Conservation (phyloP, 495 filamentous ascomycete species). For the Penicillium odoratum region DNA sequence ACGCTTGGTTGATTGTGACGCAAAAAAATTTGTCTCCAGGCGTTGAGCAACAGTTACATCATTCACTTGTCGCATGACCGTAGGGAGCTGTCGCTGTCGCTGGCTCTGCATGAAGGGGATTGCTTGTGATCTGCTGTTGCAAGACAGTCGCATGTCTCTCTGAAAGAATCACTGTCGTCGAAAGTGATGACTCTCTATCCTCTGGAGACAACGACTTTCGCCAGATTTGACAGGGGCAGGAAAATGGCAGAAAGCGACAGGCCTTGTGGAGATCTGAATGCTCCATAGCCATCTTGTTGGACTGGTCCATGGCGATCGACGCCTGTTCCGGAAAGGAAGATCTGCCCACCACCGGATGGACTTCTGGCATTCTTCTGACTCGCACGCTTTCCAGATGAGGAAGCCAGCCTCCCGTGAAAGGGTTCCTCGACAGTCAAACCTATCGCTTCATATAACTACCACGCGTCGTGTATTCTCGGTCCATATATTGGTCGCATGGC, state of each 20-base stretch:
- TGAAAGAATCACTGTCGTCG: neutral
- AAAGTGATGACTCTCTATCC: slow-evolving; percentile 4
- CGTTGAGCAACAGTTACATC: neutral
- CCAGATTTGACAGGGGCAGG: neutral
- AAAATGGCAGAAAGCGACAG: neutral
- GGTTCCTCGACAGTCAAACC: no score
- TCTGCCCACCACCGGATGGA: neutral
- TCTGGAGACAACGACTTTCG: neutral
- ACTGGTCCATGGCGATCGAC: neutral
- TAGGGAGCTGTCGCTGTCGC: neutral
- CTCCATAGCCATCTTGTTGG: neutral
- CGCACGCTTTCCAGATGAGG: neutral
- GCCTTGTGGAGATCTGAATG: neutral
- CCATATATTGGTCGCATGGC: no score
- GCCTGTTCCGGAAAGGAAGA: neutral
- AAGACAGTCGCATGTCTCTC: neutral
- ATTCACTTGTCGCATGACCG: neutral
- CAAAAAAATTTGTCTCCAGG: no score
- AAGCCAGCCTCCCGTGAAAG: neutral
- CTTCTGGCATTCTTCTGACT: neutral
- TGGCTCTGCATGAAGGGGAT: neutral
- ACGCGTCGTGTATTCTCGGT: no score
- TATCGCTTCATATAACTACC: no score
- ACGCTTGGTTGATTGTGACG: neutral
- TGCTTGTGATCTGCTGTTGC: neutral